Evolutionary conservation across 1,139 yeast species (phyloP).

Genomic region (Candida albicans): DNA sequence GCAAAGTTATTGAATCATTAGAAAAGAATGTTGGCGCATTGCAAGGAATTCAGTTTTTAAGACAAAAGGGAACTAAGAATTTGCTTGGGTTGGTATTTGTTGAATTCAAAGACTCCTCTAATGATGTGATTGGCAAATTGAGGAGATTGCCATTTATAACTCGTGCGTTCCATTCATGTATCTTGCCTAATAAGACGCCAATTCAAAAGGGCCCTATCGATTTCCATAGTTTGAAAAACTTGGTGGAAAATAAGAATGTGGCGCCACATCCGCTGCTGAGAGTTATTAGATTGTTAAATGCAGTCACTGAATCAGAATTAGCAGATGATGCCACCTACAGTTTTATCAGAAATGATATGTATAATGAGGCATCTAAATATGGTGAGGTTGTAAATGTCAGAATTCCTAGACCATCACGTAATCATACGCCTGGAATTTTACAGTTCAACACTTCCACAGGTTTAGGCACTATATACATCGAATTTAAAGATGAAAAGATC

Average conservation of each 20-base stretch:
- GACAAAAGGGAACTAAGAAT: slow-evolving; percentile 39
- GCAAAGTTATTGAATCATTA: slow-evolving; percentile 28
- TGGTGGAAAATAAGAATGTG: slow-evolving; percentile 38
- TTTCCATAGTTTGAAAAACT: slow-evolving; percentile 28
- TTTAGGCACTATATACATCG: slow-evolving; percentile 71
- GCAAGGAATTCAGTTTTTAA: slow-evolving; percentile 30
- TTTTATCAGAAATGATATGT: slow-evolving; percentile 42
- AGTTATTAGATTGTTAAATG: slow-evolving; percentile 66
- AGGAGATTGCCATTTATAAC: slow-evolving; percentile 19
- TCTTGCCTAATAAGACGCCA: slow-evolving; percentile 28
- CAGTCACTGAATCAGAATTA: slow-evolving; percentile 64
- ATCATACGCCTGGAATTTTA: slow-evolving; percentile 43
- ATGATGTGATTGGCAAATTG: slow-evolving; percentile 17
- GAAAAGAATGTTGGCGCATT: slow-evolving; percentile 22
- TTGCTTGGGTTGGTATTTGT: slow-evolving; percentile 43
- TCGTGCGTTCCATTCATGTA: slow-evolving; percentile 36
- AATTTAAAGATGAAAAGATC: slow-evolving; percentile 52
- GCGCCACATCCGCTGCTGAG: slow-evolving; percentile 45
- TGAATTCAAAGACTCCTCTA: slow-evolving; percentile 24
- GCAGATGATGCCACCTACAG: slow-evolving; percentile 49
- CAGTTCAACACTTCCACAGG: slow-evolving; percentile 52
- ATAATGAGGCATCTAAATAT: slow-evolving; percentile 48
- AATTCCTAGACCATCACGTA: slow-evolving; percentile 67
- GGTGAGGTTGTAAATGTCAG: slow-evolving; percentile 57
- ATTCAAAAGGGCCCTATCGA: slow-evolving; percentile 40